phyloP scores from a whole-genome alignment of 495 filamentous ascomycete genomes.

The Xylaria bambusicola region DNA sequence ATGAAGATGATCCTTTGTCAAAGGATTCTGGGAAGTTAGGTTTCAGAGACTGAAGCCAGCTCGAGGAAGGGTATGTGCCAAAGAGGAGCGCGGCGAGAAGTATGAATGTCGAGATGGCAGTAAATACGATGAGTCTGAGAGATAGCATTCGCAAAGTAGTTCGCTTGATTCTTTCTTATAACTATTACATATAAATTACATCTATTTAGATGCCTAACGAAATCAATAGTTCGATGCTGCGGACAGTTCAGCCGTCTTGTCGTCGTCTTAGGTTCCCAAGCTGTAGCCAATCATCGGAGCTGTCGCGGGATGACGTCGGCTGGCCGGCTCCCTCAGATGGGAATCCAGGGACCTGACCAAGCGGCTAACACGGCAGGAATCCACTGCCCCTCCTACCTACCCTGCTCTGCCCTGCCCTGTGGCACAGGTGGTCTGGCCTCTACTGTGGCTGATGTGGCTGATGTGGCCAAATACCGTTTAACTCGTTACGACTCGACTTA shows the following conservation, averaged over 20 bases:
- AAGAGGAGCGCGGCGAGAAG: conserved; percentile 3
- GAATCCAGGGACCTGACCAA: neutral
- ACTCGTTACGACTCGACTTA: too few relatives aligned
- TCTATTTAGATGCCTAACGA: too few relatives aligned
- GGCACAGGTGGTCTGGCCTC: too few relatives aligned
- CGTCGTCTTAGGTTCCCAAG: neutral
- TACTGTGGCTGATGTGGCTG: conserved; percentile 3
- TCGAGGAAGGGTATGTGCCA: neutral
- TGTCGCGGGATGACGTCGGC: conserved; percentile 14
- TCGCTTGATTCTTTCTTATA: too few relatives aligned
- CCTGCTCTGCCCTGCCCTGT: too few relatives aligned
- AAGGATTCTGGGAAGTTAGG: neutral
- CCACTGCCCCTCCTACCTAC: too few relatives aligned
- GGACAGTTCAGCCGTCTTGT: too few relatives aligned
- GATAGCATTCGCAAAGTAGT: conserved; percentile 1
- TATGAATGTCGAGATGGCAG: neutral
- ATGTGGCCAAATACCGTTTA: neutral
- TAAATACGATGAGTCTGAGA: neutral
- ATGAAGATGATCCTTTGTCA: neutral
- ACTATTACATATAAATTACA: too few relatives aligned
- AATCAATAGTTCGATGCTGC: too few relatives aligned
- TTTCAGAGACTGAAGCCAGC: conserved; percentile 1
- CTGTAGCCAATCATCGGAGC: conserved; percentile 2
- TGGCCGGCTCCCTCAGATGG: conserved; percentile 5
- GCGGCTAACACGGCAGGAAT: conserved; percentile 13